Conservation (phyloP, 768 basidiomycete genomes). For the Kwoniella dendrophila region DNA sequence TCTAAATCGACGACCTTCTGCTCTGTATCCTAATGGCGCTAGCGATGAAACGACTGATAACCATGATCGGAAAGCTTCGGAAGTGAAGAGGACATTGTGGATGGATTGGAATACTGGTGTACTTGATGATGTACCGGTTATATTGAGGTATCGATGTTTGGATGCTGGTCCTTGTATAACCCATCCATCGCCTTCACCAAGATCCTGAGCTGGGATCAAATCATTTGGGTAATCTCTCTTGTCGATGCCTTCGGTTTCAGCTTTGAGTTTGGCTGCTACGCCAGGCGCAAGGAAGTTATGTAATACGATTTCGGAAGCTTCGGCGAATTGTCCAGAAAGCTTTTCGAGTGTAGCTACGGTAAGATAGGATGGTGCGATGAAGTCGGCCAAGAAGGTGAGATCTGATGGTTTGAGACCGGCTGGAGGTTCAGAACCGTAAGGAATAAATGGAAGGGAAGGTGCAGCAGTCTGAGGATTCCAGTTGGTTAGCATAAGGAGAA, state of each 20-base stretch:
- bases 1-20: conserved; percentile 84
- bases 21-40: conserved; percentile 69
- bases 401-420: conserved; percentile 60
- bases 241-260: conserved; percentile 67
- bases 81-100: conserved; percentile 76
- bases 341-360: conserved; percentile 76
- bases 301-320: conserved; percentile 84
- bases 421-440: conserved; percentile 56
- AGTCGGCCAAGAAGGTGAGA: conserved; percentile 73
- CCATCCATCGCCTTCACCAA: conserved; percentile 69
- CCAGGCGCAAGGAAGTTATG: conserved; percentile 77
- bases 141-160: conserved; percentile 86
- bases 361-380: conserved; percentile 88
- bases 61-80: conserved; percentile 88
- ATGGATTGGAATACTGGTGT: conserved; percentile 64
- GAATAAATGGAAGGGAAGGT: conserved; percentile 55
- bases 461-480: conserved; percentile 41
- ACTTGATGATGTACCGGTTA: conserved; percentile 60
- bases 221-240: conserved; percentile 61
- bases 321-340: conserved; percentile 76
- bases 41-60: conserved; percentile 70
- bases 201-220: conserved; percentile 67
- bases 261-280: conserved; percentile 70
- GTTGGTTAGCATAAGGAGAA: neutral
- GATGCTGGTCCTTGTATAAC: conserved; percentile 81